phyloP scores from a whole-genome alignment of 495 filamentous ascomycete species.

The Neurospora africana region DNA sequence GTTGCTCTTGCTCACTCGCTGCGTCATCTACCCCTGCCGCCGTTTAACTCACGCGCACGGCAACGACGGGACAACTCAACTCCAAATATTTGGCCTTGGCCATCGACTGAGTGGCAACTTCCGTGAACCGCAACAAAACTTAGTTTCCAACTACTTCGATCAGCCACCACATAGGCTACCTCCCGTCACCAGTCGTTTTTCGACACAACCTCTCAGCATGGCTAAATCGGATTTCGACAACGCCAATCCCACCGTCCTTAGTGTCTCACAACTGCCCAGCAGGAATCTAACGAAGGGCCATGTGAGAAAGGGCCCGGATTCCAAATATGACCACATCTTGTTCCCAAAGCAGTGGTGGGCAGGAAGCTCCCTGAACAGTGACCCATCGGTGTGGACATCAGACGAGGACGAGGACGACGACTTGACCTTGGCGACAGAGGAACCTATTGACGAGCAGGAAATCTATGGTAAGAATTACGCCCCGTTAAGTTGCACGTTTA shows the following conservation, averaged over 20 bases:
- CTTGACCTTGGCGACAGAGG: constrained; percentile 50
- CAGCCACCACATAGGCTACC: neutral
- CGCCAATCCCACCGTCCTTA: constrained; percentile 89
- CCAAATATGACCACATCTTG: constrained; percentile 27
- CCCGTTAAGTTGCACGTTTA: neutral
- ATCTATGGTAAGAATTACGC: constrained; percentile 61
- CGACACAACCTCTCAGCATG: constrained; percentile 9
- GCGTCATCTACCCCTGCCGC: neutral
- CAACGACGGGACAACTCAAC: neutral
- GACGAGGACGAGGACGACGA: constrained; percentile 40
- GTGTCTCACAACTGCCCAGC: constrained; percentile 81
- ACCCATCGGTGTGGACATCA: constrained; percentile 16
- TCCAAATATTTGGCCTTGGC: neutral
- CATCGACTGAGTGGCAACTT: neutral
- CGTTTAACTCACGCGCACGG: neutral
- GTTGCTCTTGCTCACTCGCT: neutral
- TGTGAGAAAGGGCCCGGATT: constrained; percentile 19
- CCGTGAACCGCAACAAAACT: neutral
- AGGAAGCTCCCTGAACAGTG: constrained; percentile 1
- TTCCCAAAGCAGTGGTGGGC: constrained; percentile 23
- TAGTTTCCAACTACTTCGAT: neutral
- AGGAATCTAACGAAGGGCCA: constrained; percentile 30
- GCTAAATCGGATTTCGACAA: constrained; percentile 50
- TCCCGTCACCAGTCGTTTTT: neutral
- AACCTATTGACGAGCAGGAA: constrained; percentile 92